Evolutionary conservation across 345 rosid species (phyloP), one percentile per base, ranked within the genome.

Genomic region (Theobroma cacao): DNA sequence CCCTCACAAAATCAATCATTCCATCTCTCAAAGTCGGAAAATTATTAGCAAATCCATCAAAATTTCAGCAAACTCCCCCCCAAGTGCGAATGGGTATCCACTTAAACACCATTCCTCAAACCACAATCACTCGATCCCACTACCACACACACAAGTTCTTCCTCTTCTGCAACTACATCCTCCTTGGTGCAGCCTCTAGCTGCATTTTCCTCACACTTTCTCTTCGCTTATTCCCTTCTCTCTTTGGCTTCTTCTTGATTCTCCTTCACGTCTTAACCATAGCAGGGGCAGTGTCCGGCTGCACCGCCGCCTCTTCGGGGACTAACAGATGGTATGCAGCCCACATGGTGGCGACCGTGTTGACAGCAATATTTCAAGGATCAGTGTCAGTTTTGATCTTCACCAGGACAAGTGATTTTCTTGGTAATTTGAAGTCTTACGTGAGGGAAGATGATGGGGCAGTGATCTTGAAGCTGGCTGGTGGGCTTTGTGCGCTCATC

Each of bases 191-290:
- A 2, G 97, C 98, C 60, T 88, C 98, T 0, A 88, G 94, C 81
- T 93, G 97, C 89, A 88, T 93, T 79, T 93, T 95, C 92, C 85
- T 95, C 59, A 93, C 97, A 22, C 92, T 91, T 73, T 91, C 99
- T 33, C 95, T 95, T 43, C 95, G 99, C 72, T 77, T 95, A 28
- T 22, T 92, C 84, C 98, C 99, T 24, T 95, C 99, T 2, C 14
- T 88, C 58, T 86, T 87, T n/a, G 99, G 94, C 70, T 82, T 90
- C 86, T 80, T 87, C 77, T 82, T 84, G 33, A 82, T 90, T 64
- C 90, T 90, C 85, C 93, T 90, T 61, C 89, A 90, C 58, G 60
- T 83, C 59, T 26, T 91, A 58, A 93, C 97, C 47, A 86, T 91
- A 8, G 84, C 78, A 0, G 94, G 96, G 0, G 95, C 96, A 0